Base-by-base conservation (phyloP, 352 stramenopile species). In the Phytophthora hybrid region DNA sequence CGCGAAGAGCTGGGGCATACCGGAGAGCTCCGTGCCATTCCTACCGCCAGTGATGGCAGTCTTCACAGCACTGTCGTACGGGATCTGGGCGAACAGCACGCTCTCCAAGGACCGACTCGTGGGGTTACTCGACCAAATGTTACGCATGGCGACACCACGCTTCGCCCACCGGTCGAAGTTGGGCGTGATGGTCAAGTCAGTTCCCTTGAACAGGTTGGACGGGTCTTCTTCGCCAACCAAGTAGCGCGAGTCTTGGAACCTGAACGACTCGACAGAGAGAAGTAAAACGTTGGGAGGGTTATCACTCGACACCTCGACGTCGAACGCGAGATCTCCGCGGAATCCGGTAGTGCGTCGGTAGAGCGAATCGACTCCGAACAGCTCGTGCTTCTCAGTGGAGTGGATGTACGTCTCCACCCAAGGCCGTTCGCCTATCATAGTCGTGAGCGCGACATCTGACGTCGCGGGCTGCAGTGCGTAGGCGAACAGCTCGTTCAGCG, bases 91-190 rank as follows among this genome's bases (percentile, higher is more conserved):
- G 72, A 84, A 90, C 29, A 89, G 53, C 44, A 88, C 78, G 21
- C 79, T 87, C 51, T 89, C 81, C 7, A 90, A 19, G 0, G 83
- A 89, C 4, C 83, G 81, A 68, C 81, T 90, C 13, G 83, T 89
- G 18, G 72, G 73, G 66, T 77, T 89, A 41, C 79, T 89, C 1
- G 83, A 89, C 81, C 83, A 90, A 46, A 90, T 76, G 52, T 89
- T 90, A 21, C 62, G 71, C 32, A 90, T 79, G 1, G 79, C 83
- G 21, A 91, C 69, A 31, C 80, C 80, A 29, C 79, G 79, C 46
- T 82, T 78, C 6, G 83, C 77, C 75, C 78, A 91, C 49, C 63
- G 63, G 49, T 91, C 79, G 21, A 89, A 89, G 10, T 84, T 69
- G 0, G 79, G 81, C 9, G 79, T 86, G 18, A 89, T 76, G 0